Evolutionary conservation across 352 stramenopile species (phyloP).

Genomic region (Globisporangium lucens): DNA sequence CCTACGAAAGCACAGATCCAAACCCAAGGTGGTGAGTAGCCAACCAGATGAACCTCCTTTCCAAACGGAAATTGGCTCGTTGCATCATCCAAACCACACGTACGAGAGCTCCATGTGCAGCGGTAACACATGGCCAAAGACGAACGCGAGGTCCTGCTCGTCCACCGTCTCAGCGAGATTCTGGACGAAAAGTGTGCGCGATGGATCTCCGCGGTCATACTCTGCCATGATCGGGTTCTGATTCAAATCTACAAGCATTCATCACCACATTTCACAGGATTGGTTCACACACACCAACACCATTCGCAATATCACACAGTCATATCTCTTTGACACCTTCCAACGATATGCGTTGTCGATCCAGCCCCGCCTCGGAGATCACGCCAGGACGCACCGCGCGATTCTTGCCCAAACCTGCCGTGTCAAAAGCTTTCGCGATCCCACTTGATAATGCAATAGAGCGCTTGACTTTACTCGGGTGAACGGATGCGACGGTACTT

Average conservation of each 20-base stretch:
- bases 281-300: not conserved
- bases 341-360: slow-evolving; percentile 27
- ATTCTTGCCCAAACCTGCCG: not conserved
- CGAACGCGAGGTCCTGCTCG: slow-evolving; percentile 45
- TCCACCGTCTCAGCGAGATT: slow-evolving; percentile 49
- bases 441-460: not conserved
- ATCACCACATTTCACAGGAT: not conserved
- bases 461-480: slow-evolving; percentile 6
- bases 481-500: not conserved
- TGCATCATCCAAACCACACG: slow-evolving; percentile 2
- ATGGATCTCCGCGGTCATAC: slow-evolving; percentile 34
- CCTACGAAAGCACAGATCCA: not conserved
- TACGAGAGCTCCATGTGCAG: slow-evolving; percentile 33
- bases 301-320: not conserved
- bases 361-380: slow-evolving; percentile 58
- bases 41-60: too few species aligned
- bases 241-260: slow-evolving; percentile 22
- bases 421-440: slow-evolving; percentile 27
- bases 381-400: slow-evolving; percentile 35
- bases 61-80: not conserved
- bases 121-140: slow-evolving; percentile 59
- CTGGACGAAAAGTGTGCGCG: slow-evolving; percentile 27
- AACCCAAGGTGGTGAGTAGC: not conserved
- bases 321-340: slow-evolving; percentile 24
- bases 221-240: slow-evolving; percentile 32